Conservation (phyloP, 139 green algal genomes). For the Yamagishiella unicocca region DNA sequence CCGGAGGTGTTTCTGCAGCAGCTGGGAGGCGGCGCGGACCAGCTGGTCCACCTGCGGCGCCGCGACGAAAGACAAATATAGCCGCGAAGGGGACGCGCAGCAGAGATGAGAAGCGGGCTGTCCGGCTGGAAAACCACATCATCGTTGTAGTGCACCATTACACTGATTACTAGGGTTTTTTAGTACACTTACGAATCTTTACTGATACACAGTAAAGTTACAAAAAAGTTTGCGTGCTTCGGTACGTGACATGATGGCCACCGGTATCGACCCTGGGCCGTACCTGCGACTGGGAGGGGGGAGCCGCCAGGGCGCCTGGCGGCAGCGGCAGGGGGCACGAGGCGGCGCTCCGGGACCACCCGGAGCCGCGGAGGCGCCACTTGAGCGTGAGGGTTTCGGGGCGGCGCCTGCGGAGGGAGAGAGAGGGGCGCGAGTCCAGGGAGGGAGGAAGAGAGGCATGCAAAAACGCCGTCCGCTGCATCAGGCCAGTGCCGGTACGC, state of each 20-base stretch:
- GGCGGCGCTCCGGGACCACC: slow-evolving; percentile 67
- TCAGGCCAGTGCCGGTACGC: too few relatives aligned
- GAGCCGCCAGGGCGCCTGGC: neutral
- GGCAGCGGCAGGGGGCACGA: slow-evolving; percentile 67
- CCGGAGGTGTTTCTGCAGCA: slow-evolving; percentile 55
- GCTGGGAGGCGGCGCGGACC: slow-evolving; percentile 48
- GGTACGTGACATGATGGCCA: neutral
- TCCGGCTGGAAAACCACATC: too few relatives aligned
- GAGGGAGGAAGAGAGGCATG: neutral
- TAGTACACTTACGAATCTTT: too few relatives aligned
- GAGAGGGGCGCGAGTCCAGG: neutral
- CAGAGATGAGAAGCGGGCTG: too few relatives aligned
- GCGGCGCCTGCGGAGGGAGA: slow-evolving; percentile 33
- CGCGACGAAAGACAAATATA: neutral
- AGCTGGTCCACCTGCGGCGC: slow-evolving; percentile 49
- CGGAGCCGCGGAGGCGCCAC: slow-evolving; percentile 68
- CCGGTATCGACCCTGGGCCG: too few relatives aligned
- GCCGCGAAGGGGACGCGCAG: too few relatives aligned
- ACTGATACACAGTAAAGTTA: too few relatives aligned
- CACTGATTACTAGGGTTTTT: too few relatives aligned
- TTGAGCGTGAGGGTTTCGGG: slow-evolving; percentile 76
- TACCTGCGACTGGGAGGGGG: slow-evolving; percentile 7
- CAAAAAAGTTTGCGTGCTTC: too few relatives aligned
- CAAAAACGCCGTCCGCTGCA: neutral
- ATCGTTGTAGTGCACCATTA: too few relatives aligned